Evolutionary conservation across 225 moss, liverwort and hornwort species (phyloP).

Genomic region (Sphagnum contortum): DNA sequence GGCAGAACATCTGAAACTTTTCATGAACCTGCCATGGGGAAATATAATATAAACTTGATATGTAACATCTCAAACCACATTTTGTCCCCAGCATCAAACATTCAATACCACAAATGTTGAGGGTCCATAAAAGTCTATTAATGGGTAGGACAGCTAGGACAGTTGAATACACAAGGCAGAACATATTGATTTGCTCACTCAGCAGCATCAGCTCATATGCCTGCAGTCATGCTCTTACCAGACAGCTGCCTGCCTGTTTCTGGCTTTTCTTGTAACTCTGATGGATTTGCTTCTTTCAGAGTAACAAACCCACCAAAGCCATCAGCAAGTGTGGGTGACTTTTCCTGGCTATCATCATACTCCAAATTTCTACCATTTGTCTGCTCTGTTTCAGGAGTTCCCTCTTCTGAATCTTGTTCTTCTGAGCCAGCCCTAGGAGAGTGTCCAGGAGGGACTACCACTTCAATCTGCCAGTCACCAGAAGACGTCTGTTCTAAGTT

Average conservation of each 20-base stretch:
- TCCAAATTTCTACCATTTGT: slow-evolving; percentile 28
- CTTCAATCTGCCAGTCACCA: slow-evolving; percentile 63
- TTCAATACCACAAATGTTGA: too few relatives aligned
- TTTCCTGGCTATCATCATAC: slow-evolving; percentile 3
- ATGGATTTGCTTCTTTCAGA: slow-evolving; percentile 14
- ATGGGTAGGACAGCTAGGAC: too few relatives aligned
- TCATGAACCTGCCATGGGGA: too few relatives aligned
- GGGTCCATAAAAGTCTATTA: too few relatives aligned
- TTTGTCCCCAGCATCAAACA: too few relatives aligned
- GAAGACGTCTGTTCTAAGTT: slow-evolving; percentile 25
- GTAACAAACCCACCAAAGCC: slow-evolving; percentile 13
- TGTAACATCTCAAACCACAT: too few relatives aligned
- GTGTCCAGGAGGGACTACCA: slow-evolving; percentile 22
- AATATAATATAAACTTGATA: too few relatives aligned
- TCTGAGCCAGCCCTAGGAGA: slow-evolving; percentile 10
- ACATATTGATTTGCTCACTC: too few relatives aligned
- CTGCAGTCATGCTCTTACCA: slow-evolving; percentile 10
- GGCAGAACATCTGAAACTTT: too few relatives aligned
- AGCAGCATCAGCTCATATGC: slow-evolving; percentile 6
- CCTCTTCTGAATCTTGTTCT: slow-evolving; percentile 11
- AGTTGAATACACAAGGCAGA: too few relatives aligned
- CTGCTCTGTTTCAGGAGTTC: slow-evolving; percentile 17
- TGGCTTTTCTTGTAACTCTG: slow-evolving; percentile 3
- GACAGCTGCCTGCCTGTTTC: slow-evolving; percentile 4
- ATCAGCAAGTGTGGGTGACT: slow-evolving; percentile 12